A percentile compares a stretch with the other conserved stretches of the same genome.
phyloP scores from a whole-genome alignment of 257 asterid genomes.

The Przewalskia tangutica region DNA sequence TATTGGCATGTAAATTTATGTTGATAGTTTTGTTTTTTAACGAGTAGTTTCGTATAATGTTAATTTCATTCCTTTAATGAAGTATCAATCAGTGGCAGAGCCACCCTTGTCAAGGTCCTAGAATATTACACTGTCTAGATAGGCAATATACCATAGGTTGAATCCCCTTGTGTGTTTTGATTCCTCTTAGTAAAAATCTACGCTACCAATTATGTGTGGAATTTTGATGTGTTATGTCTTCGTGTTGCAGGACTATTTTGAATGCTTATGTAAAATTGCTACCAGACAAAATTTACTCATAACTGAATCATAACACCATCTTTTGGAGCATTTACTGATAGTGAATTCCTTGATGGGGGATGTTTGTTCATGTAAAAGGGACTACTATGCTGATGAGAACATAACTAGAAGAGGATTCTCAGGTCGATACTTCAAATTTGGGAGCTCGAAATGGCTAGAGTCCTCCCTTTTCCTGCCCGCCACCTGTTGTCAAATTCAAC shows the following conservation, averaged over 20 bases:
- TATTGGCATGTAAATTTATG: background rate
- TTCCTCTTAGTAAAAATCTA: background rate
- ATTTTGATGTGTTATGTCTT: background rate
- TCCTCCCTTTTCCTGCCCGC: conserved; percentile 42
- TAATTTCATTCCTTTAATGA: background rate
- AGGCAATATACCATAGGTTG: background rate
- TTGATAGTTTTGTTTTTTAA: background rate
- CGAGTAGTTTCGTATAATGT: background rate
- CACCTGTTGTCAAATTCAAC: conserved; percentile 41
- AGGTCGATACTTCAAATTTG: conserved; percentile 70
- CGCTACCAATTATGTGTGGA: background rate
- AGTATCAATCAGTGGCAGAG: background rate
- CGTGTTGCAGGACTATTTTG: background rate
- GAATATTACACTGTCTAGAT: background rate
- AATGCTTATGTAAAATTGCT: background rate
- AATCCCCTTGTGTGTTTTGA: background rate
- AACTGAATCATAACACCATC: background rate
- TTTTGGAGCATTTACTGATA: background rate
- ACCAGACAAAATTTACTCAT: background rate
- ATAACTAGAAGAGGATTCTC: conserved; percentile 44
- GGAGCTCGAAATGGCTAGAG: conserved; percentile 89
- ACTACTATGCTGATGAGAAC: conserved; percentile 56
- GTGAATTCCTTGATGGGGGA: conserved; percentile 56
- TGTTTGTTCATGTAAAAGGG: conserved; percentile 89
- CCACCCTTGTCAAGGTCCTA: background rate